Conservation (phyloP, 495 filamentous ascomycete genomes). For the Immersiella caudata region DNA sequence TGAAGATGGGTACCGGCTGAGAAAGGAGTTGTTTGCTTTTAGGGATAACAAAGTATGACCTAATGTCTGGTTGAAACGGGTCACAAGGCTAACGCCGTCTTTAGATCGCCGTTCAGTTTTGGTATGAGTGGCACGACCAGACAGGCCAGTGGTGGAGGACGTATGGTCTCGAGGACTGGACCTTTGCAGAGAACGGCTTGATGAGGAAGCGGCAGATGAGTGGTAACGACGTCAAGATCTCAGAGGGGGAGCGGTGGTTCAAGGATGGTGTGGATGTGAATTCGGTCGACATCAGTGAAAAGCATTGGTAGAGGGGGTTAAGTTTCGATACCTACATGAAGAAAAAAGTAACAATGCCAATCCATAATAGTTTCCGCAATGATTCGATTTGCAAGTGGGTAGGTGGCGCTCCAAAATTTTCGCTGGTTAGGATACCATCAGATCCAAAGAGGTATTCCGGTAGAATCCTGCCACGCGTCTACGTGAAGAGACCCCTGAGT, state of each 20-base stretch:
- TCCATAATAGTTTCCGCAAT: too few relatives aligned
- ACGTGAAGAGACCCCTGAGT: too few relatives aligned
- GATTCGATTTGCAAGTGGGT: too few relatives aligned
- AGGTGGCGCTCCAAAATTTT: too few relatives aligned
- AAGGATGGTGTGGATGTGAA: constrained; percentile 75
- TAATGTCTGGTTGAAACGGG: background rate
- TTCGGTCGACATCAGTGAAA: constrained; percentile 66
- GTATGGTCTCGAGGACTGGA: constrained; percentile 93
- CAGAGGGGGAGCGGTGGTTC: constrained; percentile 66
- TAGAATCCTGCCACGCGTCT: too few relatives aligned
- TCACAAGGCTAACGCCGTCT: background rate
- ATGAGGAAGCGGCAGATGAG: constrained; percentile 94
- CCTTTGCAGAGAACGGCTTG: constrained; percentile 74
- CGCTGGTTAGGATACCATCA: too few relatives aligned
- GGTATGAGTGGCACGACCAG: constrained; percentile 83
- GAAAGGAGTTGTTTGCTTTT: constrained; percentile 87
- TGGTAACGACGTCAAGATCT: constrained; percentile 79
- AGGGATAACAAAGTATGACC: constrained; percentile 57
- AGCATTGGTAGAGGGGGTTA: constrained; percentile 66
- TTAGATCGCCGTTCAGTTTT: constrained; percentile 85
- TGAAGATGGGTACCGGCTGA: constrained; percentile 73
- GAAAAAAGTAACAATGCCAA: too few relatives aligned
- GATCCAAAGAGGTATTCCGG: too few relatives aligned
- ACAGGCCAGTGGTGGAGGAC: constrained; percentile 85
- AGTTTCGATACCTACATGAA: too few relatives aligned